Evolutionary conservation across 2,329 filamentous ascomycete genomes (phyloP), one percentile per base, ranked within the genome.

Genomic region (Salinomyces thailandicus): DNA sequence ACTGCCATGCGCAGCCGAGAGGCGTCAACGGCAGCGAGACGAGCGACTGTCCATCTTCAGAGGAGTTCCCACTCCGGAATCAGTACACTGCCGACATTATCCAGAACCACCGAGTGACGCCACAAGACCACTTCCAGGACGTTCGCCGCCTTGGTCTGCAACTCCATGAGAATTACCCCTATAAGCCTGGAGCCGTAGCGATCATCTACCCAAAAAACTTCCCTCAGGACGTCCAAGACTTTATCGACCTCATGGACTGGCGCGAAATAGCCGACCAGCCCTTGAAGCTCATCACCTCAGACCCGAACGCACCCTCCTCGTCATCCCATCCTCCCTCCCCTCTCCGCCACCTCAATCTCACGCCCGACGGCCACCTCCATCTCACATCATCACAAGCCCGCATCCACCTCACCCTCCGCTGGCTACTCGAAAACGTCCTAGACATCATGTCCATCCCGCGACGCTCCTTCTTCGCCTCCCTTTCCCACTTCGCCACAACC

Each of bases 391-490:
- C n/a, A n/a, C n/a, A n/a, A n/a, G n/a, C n/a, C n/a, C 55, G 48
- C 42, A 45, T 52, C 39, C 40, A 45, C 24, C 50, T 71, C 36
- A 93, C 86, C 0, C 61, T 96, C 1, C 76, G 89, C 18, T 69
- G 74, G 28, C 72, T 98, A 1, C 67, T 98, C 4, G 79, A 77
- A 3, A 78, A 93, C 54, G 83, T 87, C 49, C 69, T 96, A 13
- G 91, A 98, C 59, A 81, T 98, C 46, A 86, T 81, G 39, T 79
- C 85, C 3, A 89, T 96, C 31, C 91, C 91, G 0, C 80, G 83
- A 2, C 80, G 91, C 26, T 81, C 76, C 2, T 95, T 98, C 64
- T 85, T 98, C 54, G 71, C 80, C 9, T 71, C 77, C 14, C 75
- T 95, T 37, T 75, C 81, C 0, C 77, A 85, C 55, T 86, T 86